phyloP scores from a whole-genome alignment of 1,139 yeast genomes.

The Ogataea hybrid region DNA sequence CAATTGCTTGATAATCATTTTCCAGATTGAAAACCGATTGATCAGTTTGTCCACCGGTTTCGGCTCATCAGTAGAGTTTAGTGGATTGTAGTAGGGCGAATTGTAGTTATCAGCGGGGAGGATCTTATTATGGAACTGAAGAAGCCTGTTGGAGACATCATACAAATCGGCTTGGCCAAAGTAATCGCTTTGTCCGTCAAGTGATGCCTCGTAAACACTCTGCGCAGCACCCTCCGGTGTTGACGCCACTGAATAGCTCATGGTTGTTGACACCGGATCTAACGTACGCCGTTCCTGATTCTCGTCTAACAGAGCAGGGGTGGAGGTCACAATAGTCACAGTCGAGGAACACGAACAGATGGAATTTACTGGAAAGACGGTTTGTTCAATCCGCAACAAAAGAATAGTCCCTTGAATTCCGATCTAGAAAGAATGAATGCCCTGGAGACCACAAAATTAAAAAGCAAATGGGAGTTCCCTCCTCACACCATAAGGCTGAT shows the following conservation, averaged over 20 bases:
- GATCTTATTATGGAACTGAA: conserved; percentile 18
- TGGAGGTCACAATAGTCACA: background rate
- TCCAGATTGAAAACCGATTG: conserved; percentile 67
- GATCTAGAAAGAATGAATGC: background rate
- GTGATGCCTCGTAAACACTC: conserved; percentile 8
- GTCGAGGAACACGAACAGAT: background rate
- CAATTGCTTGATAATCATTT: conserved; percentile 61
- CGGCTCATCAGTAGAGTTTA: conserved; percentile 29
- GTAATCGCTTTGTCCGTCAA: conserved; percentile 7
- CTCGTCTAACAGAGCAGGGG: background rate
- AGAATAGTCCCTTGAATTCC: conserved; percentile 1
- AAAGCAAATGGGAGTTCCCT: background rate
- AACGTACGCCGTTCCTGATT: background rate
- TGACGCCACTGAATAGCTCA: conserved; percentile 1
- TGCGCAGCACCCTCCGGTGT: conserved; percentile 4
- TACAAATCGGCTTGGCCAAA: conserved; percentile 9
- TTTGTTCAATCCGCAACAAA: background rate
- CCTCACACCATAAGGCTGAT: conserved; percentile 5
- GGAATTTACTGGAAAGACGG: background rate
- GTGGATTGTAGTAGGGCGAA: conserved; percentile 34
- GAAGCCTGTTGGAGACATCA: conserved; percentile 15
- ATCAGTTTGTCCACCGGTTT: conserved; percentile 50
- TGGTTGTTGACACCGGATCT: background rate
- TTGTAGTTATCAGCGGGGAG: conserved; percentile 30
- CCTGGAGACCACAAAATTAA: background rate